Base-by-base conservation (phyloP, 192 early-diverging fungal genomes). In the Coemansia sp. region DNA sequence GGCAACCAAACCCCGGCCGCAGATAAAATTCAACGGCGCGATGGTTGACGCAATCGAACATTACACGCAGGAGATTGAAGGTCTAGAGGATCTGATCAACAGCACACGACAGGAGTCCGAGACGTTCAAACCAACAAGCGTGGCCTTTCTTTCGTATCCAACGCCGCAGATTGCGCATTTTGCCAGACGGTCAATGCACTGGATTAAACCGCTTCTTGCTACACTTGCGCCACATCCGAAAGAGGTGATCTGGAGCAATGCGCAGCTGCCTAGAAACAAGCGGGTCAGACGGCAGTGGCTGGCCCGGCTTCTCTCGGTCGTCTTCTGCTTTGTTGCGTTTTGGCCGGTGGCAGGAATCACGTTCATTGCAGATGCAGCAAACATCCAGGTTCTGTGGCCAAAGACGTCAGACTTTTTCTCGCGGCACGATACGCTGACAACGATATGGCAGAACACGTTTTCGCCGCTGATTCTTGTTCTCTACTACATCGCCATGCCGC, bases 231-330 rank as follows among this genome's bases (percentile, higher is more conserved):
- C 90, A n/a, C 83, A 84, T 21, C 90, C 91, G 51, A 88, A 88
- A 48, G 90, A 93, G 64, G 85, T 93, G 39, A 87, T 93, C 63
- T 93, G 91, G 91, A 82, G 68, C 55, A 93, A 93, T 64, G 83
- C 87, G 41, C 72, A 86, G 51, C 74, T 88, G 71, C 79, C 85
- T 19, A 83, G 83, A 45, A 63, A 77, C 42, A 67, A 82, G 22
- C 80, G 86, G 58, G 68, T 82, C 56, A 61, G 76, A 6, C 71
- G 84, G 0, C 60, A 73, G 74, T 74, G 72, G 72, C 61, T 36
- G 8, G 71, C 74, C 0, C 67, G 84, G 5, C 55, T 84, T 10
- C 40, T 90, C 0, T 91, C 86, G 21, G 63, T 85, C 11, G 59
- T 77, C 1, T 85, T 87, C 62, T 88, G 86, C 41, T 84, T 91